phyloP scores from a whole-genome alignment of 1,284 basidiomycete species.

The Ustanciosporium gigantosporum region DNA sequence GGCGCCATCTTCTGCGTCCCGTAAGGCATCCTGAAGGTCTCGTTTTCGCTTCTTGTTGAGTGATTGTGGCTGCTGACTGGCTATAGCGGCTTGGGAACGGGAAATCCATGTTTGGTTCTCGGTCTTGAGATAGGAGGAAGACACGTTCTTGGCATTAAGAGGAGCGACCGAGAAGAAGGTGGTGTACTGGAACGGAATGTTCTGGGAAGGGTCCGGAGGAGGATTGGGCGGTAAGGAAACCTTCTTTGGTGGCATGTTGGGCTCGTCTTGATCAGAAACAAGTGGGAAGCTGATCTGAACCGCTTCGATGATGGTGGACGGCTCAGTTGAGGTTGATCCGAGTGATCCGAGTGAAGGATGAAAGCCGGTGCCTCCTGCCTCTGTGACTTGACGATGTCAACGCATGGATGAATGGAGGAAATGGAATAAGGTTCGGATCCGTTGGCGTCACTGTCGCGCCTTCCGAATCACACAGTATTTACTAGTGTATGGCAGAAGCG shows the following conservation, averaged over 20 bases:
- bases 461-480: no score
- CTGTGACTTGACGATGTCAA: no score
- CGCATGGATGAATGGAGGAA: no score
- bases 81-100: conserved; percentile 24
- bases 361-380: no score
- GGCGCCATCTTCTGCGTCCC: conserved; percentile 1
- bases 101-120: conserved; percentile 57
- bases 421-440: no score
- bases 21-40: conserved; percentile 6
- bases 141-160: conserved; percentile 57
- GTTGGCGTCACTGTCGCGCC: no score
- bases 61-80: conserved; percentile 1
- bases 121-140: conserved; percentile 57
- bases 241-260: conserved; percentile 44
- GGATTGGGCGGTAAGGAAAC: conserved; percentile 45
- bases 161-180: conserved; percentile 54
- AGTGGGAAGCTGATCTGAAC: no score
- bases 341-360: conserved; percentile 2
- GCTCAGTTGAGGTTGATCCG: not conserved
- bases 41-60: conserved; percentile 26
- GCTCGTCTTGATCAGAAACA: no score
- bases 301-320: no score
- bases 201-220: conserved; percentile 43
- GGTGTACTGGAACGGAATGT: conserved; percentile 50
- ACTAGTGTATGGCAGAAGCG: no score